These are phyloP conservation scores for Nepenthes mirabilis DNA, from an alignment of 148 eudicot species.

Conservation along the genomic window DNA sequence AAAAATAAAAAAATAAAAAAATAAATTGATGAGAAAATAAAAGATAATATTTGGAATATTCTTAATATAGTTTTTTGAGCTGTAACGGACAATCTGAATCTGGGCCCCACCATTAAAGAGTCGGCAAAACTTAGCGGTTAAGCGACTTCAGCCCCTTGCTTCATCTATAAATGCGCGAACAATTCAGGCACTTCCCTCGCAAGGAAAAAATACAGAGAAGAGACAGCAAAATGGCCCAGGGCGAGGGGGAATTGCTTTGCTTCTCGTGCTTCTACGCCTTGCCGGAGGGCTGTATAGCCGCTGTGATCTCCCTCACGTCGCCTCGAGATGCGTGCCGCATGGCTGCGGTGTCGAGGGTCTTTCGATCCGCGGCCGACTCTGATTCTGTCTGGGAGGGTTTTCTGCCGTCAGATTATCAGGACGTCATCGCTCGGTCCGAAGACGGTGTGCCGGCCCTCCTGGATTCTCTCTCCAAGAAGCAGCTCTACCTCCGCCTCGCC, in stretches of 20 bases:
- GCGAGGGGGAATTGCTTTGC: background rate
- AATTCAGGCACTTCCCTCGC: too few relatives aligned
- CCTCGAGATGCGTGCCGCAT: constrained; percentile 32
- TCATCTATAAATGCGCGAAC: too few relatives aligned
- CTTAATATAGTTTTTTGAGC: too few relatives aligned
- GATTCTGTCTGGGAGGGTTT: constrained; percentile 39
- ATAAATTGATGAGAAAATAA: too few relatives aligned
- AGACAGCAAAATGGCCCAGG: background rate
- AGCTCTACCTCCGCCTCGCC: constrained; percentile 32
- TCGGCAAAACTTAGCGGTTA: too few relatives aligned
- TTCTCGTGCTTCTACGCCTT: constrained; percentile 7
- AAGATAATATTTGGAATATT: too few relatives aligned
- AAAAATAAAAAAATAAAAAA: too few relatives aligned
- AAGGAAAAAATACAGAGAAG: too few relatives aligned
- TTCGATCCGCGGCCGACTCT: constrained; percentile 38
- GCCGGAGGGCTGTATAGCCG: constrained; percentile 38
- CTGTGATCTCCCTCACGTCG: constrained; percentile 19
- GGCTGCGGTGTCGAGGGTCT: constrained; percentile 19
- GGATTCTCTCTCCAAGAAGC: constrained; percentile 22
- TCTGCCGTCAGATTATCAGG: constrained; percentile 35
- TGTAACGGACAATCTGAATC: too few relatives aligned
- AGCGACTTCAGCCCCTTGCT: too few relatives aligned
- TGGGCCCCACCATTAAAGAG: too few relatives aligned
- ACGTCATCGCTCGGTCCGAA: constrained; percentile 21
- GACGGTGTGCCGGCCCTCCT: constrained; percentile 3